phyloP scores from a whole-genome alignment of 1,139 yeast genomes.

The Wickerhamomyces sp. region DNA sequence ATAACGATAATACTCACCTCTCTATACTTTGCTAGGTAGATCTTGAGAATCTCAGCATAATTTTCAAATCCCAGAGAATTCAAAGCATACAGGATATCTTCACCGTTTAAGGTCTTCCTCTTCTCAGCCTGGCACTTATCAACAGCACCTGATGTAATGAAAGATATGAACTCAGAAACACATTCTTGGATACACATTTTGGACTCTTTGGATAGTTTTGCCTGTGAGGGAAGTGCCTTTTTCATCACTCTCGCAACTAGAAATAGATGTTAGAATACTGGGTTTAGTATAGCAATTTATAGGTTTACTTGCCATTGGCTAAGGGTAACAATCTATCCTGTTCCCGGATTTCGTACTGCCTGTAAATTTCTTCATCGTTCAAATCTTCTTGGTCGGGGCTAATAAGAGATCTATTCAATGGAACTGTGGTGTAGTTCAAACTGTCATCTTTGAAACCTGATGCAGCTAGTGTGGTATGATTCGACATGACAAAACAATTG shows the following conservation, averaged over 20 bases:
- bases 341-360: conserved; percentile 44
- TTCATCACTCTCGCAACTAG: conserved; percentile 75
- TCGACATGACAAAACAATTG: too few relatives aligned
- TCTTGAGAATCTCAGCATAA: conserved; percentile 64
- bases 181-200: conserved; percentile 91
- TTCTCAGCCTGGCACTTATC: conserved; percentile 62
- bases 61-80: conserved; percentile 64
- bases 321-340: conserved; percentile 72
- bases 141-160: conserved; percentile 68
- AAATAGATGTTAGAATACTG: conserved; percentile 1
- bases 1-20: conserved; percentile 26
- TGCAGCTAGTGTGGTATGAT: too few relatives aligned
- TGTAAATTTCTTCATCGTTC: conserved; percentile 10
- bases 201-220: conserved; percentile 83
- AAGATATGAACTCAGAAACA: conserved; percentile 77
- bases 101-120: conserved; percentile 67
- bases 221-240: conserved; percentile 69
- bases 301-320: conserved; percentile 46
- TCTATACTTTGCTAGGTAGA: conserved; percentile 64
- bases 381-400: neutral
- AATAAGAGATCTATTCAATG: conserved; percentile 1
- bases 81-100: conserved; percentile 54
- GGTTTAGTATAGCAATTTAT: too few relatives aligned
- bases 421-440: conserved; percentile 9
- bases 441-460: conserved; percentile 1